A percentile compares a stretch with the other conserved stretches of the same genome.
Conservation (phyloP, 495 filamentous ascomycete species). For the Filosporella fistucella region DNA sequence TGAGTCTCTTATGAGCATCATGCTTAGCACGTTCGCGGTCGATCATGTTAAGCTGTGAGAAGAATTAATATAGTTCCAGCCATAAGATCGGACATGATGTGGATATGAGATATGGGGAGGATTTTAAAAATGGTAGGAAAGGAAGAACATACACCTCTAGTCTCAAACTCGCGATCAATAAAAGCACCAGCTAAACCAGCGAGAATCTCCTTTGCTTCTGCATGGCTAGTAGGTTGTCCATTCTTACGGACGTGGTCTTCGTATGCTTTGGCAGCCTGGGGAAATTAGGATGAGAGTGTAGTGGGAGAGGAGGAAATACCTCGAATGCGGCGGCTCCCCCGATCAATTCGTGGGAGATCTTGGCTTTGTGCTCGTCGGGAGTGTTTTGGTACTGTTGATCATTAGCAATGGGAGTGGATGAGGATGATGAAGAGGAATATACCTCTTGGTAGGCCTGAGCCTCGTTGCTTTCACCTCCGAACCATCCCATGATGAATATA, state of each 20-base stretch:
- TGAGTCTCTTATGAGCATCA: neutral
- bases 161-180: constrained; percentile 72
- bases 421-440: no score
- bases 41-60: neutral
- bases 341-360: constrained; percentile 66
- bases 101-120: neutral
- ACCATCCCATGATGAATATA: constrained; percentile 10
- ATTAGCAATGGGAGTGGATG: no score
- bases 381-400: constrained; percentile 33
- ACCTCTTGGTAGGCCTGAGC: neutral
- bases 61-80: no score
- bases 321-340: constrained; percentile 73
- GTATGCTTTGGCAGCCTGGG: constrained; percentile 61
- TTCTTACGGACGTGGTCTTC: constrained; percentile 67
- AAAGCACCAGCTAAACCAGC: constrained; percentile 65
- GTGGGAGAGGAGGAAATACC: neutral
- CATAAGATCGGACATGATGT: neutral
- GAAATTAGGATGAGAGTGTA: neutral
- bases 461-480: neutral
- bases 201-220: constrained; percentile 70
- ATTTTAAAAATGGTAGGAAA: neutral
- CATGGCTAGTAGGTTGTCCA: constrained; percentile 64
- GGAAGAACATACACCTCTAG: constrained; percentile 47
- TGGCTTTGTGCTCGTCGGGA: constrained; percentile 61
- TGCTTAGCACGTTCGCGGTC: neutral